A percentile compares a stretch with the other conserved stretches of the same genome.
Conservation (phyloP, 371 early-diverging fungal genomes). For the Haplosporangium sp. region DNA sequence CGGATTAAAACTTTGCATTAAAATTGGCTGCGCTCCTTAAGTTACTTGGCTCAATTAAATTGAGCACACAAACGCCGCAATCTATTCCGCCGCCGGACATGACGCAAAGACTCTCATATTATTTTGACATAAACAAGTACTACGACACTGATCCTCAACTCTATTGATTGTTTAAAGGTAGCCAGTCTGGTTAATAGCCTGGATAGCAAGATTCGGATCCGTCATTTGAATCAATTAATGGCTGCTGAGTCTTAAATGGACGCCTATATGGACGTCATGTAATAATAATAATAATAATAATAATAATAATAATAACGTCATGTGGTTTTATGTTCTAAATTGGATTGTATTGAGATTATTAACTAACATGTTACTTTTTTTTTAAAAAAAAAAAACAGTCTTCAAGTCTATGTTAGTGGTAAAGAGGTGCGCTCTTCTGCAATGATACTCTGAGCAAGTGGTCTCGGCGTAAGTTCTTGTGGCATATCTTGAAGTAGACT, state of each 20-base stretch:
- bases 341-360: too few species aligned
- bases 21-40: conserved; percentile 2
- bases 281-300: too few species aligned
- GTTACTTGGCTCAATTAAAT: background rate
- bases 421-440: background rate
- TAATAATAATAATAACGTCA: too few species aligned
- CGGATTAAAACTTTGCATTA: background rate
- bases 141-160: too few species aligned
- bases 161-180: too few species aligned
- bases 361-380: background rate
- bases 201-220: too few species aligned
- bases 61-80: background rate
- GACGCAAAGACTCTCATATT: background rate
- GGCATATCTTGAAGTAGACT: background rate
- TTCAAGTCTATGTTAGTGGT: background rate
- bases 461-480: conserved; percentile 7
- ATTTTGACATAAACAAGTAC: background rate
- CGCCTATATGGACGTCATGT: too few species aligned
- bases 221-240: too few species aligned
- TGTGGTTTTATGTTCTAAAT: too few species aligned
- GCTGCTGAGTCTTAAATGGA: too few species aligned
- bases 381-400: background rate
- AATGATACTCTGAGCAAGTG: background rate
- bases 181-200: too few species aligned
- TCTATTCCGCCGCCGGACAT: too few species aligned